These are phyloP conservation scores for Lentinula guzmanii DNA, from an alignment of 768 basidiomycete species.

Conservation along the genomic window DNA sequence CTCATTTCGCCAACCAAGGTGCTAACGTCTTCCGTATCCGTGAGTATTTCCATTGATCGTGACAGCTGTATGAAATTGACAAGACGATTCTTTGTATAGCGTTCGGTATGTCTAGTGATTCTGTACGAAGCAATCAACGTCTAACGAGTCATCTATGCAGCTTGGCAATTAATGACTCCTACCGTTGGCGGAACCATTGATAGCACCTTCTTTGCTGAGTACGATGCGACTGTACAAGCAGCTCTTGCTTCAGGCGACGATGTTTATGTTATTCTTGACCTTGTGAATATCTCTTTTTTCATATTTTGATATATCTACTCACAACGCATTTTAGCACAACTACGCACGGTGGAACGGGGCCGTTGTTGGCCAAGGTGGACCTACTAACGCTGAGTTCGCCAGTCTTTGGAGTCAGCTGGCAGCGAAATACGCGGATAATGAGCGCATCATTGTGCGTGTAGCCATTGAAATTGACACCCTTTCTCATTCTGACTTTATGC, in stretches of 20 bases:
- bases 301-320: background rate
- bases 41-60: background rate
- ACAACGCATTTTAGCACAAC: conserved; percentile 36
- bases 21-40: conserved; percentile 37
- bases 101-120: conserved; percentile 19
- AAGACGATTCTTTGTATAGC: conserved; percentile 11
- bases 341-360: conserved; percentile 53
- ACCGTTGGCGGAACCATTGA: conserved; percentile 41
- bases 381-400: conserved; percentile 44
- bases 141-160: conserved; percentile 15
- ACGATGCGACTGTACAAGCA: conserved; percentile 44
- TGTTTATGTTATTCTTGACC: conserved; percentile 44
- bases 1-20: conserved; percentile 42
- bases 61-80: too few species aligned
- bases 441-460: conserved; percentile 31
- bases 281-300: conserved; percentile 23
- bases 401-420: conserved; percentile 50
- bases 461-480: conserved; percentile 10
- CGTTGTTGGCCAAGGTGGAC: conserved; percentile 55
- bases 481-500: background rate
- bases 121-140: conserved; percentile 10
- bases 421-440: conserved; percentile 34
- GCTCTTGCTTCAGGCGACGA: conserved; percentile 32
- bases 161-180: conserved; percentile 50
- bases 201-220: conserved; percentile 35